These are phyloP conservation scores for Lophiostoma macrostomum DNA, from an alignment of 495 filamentous ascomycete genomes.

Conservation along the genomic window DNA sequence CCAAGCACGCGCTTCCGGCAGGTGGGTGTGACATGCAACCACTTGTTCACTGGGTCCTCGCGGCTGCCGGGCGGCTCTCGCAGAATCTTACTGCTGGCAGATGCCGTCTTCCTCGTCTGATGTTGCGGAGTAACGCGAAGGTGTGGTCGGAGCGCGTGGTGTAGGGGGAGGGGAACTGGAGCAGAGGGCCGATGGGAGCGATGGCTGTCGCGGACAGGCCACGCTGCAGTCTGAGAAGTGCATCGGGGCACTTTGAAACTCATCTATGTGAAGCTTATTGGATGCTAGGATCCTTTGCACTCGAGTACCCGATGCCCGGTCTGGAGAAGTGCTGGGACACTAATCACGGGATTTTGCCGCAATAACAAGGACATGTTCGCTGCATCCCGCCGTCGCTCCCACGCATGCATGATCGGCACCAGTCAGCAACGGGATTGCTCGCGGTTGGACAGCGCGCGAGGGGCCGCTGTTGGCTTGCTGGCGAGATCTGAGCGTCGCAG, in stretches of 20 bases:
- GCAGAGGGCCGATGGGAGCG: slow-evolving; percentile 10
- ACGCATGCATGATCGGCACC: slow-evolving; percentile 32
- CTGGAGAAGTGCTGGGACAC: slow-evolving; percentile 26
- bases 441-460: slow-evolving; percentile 19
- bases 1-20: too few species aligned
- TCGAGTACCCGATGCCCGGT: slow-evolving; percentile 19
- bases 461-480: slow-evolving; percentile 17
- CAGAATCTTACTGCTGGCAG: not conserved
- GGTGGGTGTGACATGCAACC: too few species aligned
- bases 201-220: slow-evolving; percentile 17
- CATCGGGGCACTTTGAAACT: slow-evolving; percentile 29
- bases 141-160: too few species aligned
- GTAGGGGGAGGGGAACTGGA: slow-evolving; percentile 1
- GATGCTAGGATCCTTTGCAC: not conserved
- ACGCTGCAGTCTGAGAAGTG: slow-evolving; percentile 13
- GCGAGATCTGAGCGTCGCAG: slow-evolving; percentile 1
- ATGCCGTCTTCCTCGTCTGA: not conserved
- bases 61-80: not conserved
- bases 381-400: slow-evolving; percentile 21
- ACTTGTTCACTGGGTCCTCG: too few species aligned
- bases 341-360: slow-evolving; percentile 31
- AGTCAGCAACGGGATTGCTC: slow-evolving; percentile 17
- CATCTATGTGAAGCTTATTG: slow-evolving; percentile 32
- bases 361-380: slow-evolving; percentile 24
- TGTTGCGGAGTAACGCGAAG: slow-evolving; percentile 2